Conservation (phyloP, 495 filamentous ascomycete genomes). For the Tuber aestivum region DNA sequence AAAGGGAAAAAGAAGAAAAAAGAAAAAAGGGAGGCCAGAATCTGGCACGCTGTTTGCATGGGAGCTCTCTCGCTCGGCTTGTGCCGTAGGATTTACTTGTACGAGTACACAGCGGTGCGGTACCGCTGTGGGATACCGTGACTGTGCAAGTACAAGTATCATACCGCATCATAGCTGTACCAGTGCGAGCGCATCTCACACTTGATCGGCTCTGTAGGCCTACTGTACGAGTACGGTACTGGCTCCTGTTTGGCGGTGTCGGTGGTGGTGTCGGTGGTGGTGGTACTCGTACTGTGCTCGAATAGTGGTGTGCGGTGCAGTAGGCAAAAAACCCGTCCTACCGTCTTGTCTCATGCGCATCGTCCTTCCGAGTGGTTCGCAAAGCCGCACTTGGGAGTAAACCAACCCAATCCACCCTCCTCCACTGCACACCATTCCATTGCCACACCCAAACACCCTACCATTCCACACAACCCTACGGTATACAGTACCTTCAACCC, state of each 20-base stretch:
- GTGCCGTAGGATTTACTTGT: background rate
- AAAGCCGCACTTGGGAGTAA: background rate
- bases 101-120: too few species aligned
- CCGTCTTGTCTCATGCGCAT: background rate
- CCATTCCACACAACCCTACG: too few species aligned
- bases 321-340: background rate
- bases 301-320: too few species aligned
- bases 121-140: background rate
- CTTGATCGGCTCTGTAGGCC: too few species aligned
- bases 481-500: background rate
- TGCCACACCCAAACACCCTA: background rate
- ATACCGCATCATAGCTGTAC: background rate
- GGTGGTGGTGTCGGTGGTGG: too few species aligned
- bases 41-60: background rate
- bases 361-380: conserved; percentile 4
- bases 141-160: background rate
- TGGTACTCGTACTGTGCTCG: too few species aligned
- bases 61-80: background rate
- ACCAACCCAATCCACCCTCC: background rate
- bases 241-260: background rate
- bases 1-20: too few species aligned
- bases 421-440: too few species aligned
- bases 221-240: too few species aligned
- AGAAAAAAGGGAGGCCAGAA: background rate
- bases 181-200: background rate